Conservation (phyloP, 768 basidiomycete genomes). For the Xanthoconium purpureum region DNA sequence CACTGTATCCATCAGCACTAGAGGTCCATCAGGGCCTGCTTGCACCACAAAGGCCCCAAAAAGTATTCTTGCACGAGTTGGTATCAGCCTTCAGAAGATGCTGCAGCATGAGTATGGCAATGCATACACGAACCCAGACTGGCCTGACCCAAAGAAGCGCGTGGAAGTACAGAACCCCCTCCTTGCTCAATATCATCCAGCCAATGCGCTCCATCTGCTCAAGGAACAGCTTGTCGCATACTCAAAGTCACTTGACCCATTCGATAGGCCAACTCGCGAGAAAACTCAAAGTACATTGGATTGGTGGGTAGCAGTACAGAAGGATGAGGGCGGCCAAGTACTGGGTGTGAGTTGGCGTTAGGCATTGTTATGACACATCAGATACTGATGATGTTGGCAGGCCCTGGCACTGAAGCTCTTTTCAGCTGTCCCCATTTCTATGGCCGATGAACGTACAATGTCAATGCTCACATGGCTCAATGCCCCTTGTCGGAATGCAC, state of each 20-base stretch:
- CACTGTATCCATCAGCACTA: neutral
- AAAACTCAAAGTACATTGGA: neutral
- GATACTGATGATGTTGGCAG: no score
- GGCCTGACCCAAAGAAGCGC: neutral
- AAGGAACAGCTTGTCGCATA: neutral
- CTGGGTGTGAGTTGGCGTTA: no score
- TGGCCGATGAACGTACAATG: neutral
- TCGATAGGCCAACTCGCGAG: neutral
- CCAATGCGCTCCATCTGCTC: neutral
- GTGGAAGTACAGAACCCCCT: neutral
- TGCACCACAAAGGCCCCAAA: neutral
- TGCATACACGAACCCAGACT: neutral
- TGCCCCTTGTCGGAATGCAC: neutral
- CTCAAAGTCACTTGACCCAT: neutral
- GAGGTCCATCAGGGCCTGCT: neutral
- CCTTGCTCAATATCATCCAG: neutral
- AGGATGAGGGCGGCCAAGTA: no score
- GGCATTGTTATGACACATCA: no score
- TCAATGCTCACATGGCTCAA: neutral
- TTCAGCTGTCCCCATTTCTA: neutral
- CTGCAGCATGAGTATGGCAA: neutral
- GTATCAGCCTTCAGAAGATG: neutral
- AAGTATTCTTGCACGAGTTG: neutral
- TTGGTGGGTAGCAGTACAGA: neutral
- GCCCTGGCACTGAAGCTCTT: neutral